Base-by-base conservation (phyloP, 306 rosid genomes). In the Trichosanthes cucumerina region DNA sequence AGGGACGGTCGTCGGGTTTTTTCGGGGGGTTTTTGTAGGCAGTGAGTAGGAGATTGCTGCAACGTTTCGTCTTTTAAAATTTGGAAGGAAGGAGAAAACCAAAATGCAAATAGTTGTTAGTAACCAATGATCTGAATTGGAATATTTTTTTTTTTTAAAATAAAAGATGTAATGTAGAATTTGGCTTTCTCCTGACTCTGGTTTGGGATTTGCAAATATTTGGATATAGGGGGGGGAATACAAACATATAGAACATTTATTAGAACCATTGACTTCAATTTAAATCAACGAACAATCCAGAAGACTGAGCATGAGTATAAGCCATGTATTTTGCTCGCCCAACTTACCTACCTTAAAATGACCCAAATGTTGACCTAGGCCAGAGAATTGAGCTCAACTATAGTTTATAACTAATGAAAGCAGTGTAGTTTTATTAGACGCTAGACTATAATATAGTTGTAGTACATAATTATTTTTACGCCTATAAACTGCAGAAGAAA, bases 401-500 rank as follows among this genome's bases (percentile, higher is more conserved):
- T 9, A 43, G 47, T 43, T 7, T 74, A 93, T 90, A 71, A 90
- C 70, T 38, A 91, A 87, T 46, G 98, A 93, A 52, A 90, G 95
- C 41, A 93, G 83, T 6, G 95, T 95, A 0, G 89, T 90, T 41
- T 83, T 82, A 43, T 91, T 91, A 33, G 93, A 88, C 58, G 93
- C 93, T 93, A 96, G 79, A 93, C 91, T 3, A 93, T 89, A 12
- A 87, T 91, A 7, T 95, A 96, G 52, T 89, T 88, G 90, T 93
- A 91, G 66, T 87, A 93, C 93, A 91, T 86, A 74, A 93, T 95
- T 0, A 94, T 86, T 44, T 91, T 93, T 38, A 93, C 89, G 3
- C 95, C 98, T 2, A 88, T 91, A 63, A 89, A 85, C 57, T 91
- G 95, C 81, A 91, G 96, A 31, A 83, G 82, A 38, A 93, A 89